These are phyloP conservation scores for Lachnellula occidentalis DNA, from an alignment of 2,329 filamentous ascomycete species.

Conservation along the genomic window DNA sequence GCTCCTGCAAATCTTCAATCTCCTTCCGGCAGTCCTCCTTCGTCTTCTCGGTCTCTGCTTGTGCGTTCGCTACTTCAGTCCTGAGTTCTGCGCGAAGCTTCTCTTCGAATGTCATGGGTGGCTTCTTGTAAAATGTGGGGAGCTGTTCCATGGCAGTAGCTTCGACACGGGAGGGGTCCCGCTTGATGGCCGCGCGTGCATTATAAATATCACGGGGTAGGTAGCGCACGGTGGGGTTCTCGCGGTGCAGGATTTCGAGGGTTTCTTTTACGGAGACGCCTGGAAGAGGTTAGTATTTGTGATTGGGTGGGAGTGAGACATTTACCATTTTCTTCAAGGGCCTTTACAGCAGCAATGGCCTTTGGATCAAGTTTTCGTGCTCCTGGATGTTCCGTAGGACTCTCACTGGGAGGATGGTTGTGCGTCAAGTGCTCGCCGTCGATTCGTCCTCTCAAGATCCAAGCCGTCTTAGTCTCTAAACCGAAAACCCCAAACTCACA, in stretches of 20 bases:
- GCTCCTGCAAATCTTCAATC: slow-evolving; percentile 51
- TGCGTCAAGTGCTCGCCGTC: slow-evolving; percentile 52
- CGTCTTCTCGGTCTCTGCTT: slow-evolving; percentile 53
- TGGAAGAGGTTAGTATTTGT: slow-evolving; percentile 35
- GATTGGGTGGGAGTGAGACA: slow-evolving; percentile 21
- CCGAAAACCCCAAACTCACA: slow-evolving; percentile 67
- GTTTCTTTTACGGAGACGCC: slow-evolving; percentile 61
- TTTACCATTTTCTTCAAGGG: slow-evolving; percentile 60
- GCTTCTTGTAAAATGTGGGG: slow-evolving; percentile 62
- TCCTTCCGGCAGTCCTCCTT: slow-evolving; percentile 50
- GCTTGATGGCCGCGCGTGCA: slow-evolving; percentile 59
- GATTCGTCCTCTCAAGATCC: slow-evolving; percentile 60
- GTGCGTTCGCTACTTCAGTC: slow-evolving; percentile 52
- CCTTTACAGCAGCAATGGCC: slow-evolving; percentile 62
- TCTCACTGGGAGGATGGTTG: slow-evolving; percentile 62
- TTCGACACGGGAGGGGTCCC: slow-evolving; percentile 58
- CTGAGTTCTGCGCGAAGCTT: slow-evolving; percentile 57
- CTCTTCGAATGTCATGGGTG: slow-evolving; percentile 57
- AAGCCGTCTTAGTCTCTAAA: slow-evolving; percentile 61
- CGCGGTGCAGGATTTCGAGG: slow-evolving; percentile 58
- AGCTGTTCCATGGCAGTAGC: slow-evolving; percentile 53
- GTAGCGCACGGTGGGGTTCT: slow-evolving; percentile 58
- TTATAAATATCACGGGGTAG: slow-evolving; percentile 64
- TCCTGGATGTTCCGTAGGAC: slow-evolving; percentile 60
- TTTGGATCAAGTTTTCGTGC: slow-evolving; percentile 61